Evolutionary conservation across 805 yeast species (phyloP), one percentile per base, ranked within the genome.

Genomic region (Wickerhamiella azyma): DNA sequence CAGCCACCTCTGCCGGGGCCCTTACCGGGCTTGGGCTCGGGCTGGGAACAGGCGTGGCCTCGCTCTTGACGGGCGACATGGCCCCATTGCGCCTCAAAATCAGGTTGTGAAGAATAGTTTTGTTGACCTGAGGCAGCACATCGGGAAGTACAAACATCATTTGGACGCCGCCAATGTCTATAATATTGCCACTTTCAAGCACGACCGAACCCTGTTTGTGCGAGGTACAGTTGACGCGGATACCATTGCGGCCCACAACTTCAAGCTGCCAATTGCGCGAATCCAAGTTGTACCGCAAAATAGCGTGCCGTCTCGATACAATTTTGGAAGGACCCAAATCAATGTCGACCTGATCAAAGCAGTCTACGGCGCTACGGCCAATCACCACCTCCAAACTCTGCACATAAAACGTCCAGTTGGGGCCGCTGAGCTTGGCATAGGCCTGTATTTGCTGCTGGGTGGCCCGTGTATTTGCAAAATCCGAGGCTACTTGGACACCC

Each of bases 111-210:
- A 33, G 26, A 5, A 32, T 18, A 1, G 37, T 28, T 32, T 26
- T 41, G 41, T 38, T 41, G 33, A 88, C 70, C 29, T 64, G 66
- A 2, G 96, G 95, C 10, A 77, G 76, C 4, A 84, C 77, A 60
- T 88, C 96, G 1, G 99, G 99, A 53, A 92, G 68, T 33, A 92
- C 92, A 60, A 92, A 92, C 94, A 92, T 89, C 97, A 92, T 92
- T 64, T 92, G 97, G 9, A 95, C 86, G 5, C 96, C 96, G 14
- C 97, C 97, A 39, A 92, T 79, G 57, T 92, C 99, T 48, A 92
- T 65, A 14, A 92, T 77, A 37, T 89, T 83, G n/a, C 98, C 98
- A 1, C 94, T 80, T 44, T 74, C 72, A 47, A 92, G 70, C 10
- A 78, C 50, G 28, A 55, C 65, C 10, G 59, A 55, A 9, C 67